These are phyloP conservation scores for Piromyces sp. DNA, from an alignment of 192 early-diverging fungal genomes.

Conservation along the genomic window DNA sequence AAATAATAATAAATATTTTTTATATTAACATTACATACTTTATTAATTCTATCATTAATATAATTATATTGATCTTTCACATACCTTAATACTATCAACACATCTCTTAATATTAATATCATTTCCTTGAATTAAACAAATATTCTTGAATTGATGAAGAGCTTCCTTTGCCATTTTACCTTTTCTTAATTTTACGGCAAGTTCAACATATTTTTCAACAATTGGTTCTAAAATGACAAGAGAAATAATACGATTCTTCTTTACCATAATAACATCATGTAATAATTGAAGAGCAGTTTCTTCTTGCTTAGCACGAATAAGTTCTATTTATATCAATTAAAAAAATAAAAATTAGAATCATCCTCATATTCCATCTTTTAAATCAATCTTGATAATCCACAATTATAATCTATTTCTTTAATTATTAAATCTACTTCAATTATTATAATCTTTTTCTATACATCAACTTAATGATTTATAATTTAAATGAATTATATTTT, in stretches of 20 bases:
- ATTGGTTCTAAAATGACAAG: conserved; percentile 76
- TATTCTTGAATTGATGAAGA: conserved; percentile 95
- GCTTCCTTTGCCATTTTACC: conserved; percentile 89
- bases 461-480: too few relatives aligned
- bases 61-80: not conserved
- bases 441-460: too few relatives aligned
- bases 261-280: conserved; percentile 80
- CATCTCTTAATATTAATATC: not conserved
- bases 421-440: too few relatives aligned
- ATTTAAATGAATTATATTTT: too few relatives aligned
- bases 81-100: not conserved
- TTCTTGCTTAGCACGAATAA: conserved; percentile 71
- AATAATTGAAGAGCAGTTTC: conserved; percentile 68
- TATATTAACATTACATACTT: too few relatives aligned
- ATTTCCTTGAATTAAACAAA: conserved; percentile 18
- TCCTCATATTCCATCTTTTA: too few relatives aligned
- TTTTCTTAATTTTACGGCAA: conserved; percentile 69
- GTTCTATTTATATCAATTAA: conserved; percentile 18
- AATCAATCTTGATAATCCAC: too few relatives aligned
- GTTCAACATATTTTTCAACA: conserved; percentile 79
- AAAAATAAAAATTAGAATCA: too few relatives aligned
- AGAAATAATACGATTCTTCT: conserved; percentile 66
- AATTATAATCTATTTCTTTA: too few relatives aligned
- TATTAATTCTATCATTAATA: not conserved
- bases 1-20: not conserved